Evolutionary conservation across 331 rosid genomes (phyloP).

Genomic region (Spiraea crenata): DNA sequence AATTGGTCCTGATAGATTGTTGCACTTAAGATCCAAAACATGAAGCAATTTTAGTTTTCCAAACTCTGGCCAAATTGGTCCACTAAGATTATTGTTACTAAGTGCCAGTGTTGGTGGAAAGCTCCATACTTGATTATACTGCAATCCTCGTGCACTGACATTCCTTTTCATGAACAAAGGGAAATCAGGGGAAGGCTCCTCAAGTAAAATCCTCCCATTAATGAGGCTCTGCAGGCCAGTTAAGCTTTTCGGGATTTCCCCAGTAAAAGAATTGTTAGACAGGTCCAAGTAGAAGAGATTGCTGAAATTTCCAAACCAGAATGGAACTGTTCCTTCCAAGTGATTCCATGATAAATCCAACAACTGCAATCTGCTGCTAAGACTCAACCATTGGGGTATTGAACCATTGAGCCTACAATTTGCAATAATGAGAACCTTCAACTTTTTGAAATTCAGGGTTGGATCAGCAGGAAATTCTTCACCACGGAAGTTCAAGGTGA

Average conservation of each 20-base stretch:
- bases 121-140: slow-evolving; percentile 31
- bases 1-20: slow-evolving; percentile 29
- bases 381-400: slow-evolving; percentile 30
- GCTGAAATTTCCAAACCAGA: slow-evolving; percentile 22
- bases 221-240: slow-evolving; percentile 22
- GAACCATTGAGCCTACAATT: slow-evolving; percentile 27
- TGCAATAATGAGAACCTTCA: slow-evolving; percentile 27
- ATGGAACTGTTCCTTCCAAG: slow-evolving; percentile 23
- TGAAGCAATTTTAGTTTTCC: slow-evolving; percentile 29
- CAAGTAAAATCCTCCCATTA: background rate
- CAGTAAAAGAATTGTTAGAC: slow-evolving; percentile 29
- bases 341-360: slow-evolving; percentile 38
- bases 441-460: slow-evolving; percentile 14
- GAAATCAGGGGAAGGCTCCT: slow-evolving; percentile 26
- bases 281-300: slow-evolving; percentile 35
- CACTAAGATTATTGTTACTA: slow-evolving; percentile 23
- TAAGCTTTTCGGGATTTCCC: slow-evolving; percentile 29
- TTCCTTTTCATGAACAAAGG: slow-evolving; percentile 28
- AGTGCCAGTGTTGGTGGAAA: slow-evolving; percentile 27
- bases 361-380: slow-evolving; percentile 20
- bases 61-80: slow-evolving; percentile 35
- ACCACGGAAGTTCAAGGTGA: slow-evolving; percentile 24
- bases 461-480: slow-evolving; percentile 31
- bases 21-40: slow-evolving; percentile 16
- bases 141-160: slow-evolving; percentile 8